Evolutionary conservation across 2,329 filamentous ascomycete genomes (phyloP), one percentile per base, ranked within the genome.

Genomic region (Amylocarpus encephaloides): DNA sequence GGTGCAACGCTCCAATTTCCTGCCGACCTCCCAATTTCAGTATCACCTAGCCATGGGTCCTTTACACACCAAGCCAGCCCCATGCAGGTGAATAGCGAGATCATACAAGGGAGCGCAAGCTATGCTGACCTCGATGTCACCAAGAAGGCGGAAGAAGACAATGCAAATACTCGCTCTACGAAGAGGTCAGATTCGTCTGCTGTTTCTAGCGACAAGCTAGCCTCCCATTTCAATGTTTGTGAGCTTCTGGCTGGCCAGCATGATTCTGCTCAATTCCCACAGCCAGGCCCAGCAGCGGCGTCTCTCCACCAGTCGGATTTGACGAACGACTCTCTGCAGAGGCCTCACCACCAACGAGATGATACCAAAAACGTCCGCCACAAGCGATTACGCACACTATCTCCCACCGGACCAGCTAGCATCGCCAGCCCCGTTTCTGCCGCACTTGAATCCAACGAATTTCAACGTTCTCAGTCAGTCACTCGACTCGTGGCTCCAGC

Each of bases 131-230:
- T 52, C 46, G 43, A 52, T 52, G 44, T 54, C 15, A 55, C 49
- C 39, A 52, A 54, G 49, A 48, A 52, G 54, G 19, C 43, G 35
- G 54, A 56, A 47, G 49, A 49, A 13, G 42, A 53, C 46, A 42
- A 45, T 33, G 39, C 50, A 40, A 16, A 49, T 54, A 52, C 51
- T 36, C 34, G 43, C 54, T 51, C 51, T 43, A 52, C 44, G 43
- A 52, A 49, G 43, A 50, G 49, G 52, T 43, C 38, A 54, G 36
- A 30, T 32, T 50, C 44, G 35, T 50, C 52, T 39, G 39, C 52
- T 50, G 16, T 52, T 50, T 51, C 52, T 43, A 18, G 32, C 46
- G 16, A 54, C 12, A 55, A 52, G 43, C 40, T 29, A 52, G 50
- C 45, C 50, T 53, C 50, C 42, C 30, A 51, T 55, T 46, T 40